Base-by-base conservation (phyloP, 805 yeast genomes). In the Clavispora santaluciae region DNA sequence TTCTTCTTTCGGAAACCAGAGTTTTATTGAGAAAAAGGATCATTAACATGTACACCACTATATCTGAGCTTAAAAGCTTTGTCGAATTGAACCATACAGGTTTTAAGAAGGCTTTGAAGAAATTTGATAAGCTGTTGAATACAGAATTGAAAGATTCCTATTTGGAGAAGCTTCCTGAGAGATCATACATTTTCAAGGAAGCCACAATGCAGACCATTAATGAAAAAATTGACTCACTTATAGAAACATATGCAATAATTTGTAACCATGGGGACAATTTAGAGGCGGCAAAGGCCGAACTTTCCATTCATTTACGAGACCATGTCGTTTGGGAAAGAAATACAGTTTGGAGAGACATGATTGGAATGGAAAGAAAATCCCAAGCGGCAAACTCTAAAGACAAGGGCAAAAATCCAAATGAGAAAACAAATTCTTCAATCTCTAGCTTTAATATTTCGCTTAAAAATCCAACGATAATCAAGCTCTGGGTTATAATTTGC, bases 311-410 rank as follows among this genome's bases (percentile, higher is more conserved):
- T 46, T 62, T 75, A 42, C 63, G 78, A 50, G 80, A 75, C 46
- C 78, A 73, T 46, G 75, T 75, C 36, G 78, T 75, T 3, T 75
- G 77, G 74, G 79, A 75, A 53, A 60, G 80, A 54, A 71, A 74
- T 45, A 74, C 79, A 0, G 75, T 75, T 11, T 75, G 79, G 79
- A 68, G 75, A 51, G 78, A 74, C 47, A 72, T 75, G 78, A 70
- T 75, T 41, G 78, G 78, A 1, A 57, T 73, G 49, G 96, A 90
- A 59, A 76, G 96, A 51, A 86, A 86, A 54, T 71, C 90, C 1
- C 91, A 89, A 53, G 88, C 87, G 16, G 89, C 90, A 2, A 48
- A 61, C 50, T 43, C 45, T 6, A 44, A 47, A 12, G 41, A 42
- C 5, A 47, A 47, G 16, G 39, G 35, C 4, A 35, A 40, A 11